These are phyloP conservation scores for Yarrowia sp. DNA, from an alignment of 805 yeast species.

Conservation along the genomic window DNA sequence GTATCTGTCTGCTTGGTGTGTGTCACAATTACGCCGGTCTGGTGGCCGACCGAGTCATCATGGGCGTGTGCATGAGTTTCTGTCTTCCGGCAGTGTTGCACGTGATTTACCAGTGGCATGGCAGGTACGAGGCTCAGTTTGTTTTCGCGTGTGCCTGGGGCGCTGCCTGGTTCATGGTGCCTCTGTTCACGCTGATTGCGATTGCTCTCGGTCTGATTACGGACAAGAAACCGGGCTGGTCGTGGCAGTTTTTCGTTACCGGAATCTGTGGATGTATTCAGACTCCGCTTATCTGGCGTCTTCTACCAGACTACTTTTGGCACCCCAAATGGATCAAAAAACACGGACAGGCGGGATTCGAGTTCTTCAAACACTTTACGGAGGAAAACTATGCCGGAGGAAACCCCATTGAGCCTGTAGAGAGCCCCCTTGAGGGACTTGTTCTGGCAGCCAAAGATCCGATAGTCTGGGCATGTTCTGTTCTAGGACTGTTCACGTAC, in stretches of 20 bases:
- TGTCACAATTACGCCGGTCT: constrained; percentile 18
- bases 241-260: constrained; percentile 7
- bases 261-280: constrained; percentile 12
- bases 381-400: not conserved
- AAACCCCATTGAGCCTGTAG: not conserved
- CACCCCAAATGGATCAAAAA: not conserved
- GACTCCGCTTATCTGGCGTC: constrained; percentile 8
- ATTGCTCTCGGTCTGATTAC: constrained; percentile 23
- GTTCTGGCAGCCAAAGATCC: not conserved
- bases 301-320: constrained; percentile 19
- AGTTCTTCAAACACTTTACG: constrained; percentile 10
- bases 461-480: not conserved
- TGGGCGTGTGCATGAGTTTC: constrained; percentile 22
- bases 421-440: not conserved
- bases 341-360: not conserved
- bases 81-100: not conserved
- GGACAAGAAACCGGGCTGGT: constrained; percentile 10
- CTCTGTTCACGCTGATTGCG: constrained; percentile 1
- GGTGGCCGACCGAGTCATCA: constrained; percentile 10
- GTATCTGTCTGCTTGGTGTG: constrained; percentile 8
- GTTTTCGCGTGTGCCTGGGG: constrained; percentile 20
- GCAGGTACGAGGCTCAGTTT: constrained; percentile 3
- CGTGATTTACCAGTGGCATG: constrained; percentile 12
- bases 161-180: constrained; percentile 24
- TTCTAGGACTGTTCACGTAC: constrained; percentile 9